A percentile compares a stretch with the other conserved stretches of the same genome.
Evolutionary conservation across 331 rosid species (phyloP).

Genomic region (Telfairia occidentalis): DNA sequence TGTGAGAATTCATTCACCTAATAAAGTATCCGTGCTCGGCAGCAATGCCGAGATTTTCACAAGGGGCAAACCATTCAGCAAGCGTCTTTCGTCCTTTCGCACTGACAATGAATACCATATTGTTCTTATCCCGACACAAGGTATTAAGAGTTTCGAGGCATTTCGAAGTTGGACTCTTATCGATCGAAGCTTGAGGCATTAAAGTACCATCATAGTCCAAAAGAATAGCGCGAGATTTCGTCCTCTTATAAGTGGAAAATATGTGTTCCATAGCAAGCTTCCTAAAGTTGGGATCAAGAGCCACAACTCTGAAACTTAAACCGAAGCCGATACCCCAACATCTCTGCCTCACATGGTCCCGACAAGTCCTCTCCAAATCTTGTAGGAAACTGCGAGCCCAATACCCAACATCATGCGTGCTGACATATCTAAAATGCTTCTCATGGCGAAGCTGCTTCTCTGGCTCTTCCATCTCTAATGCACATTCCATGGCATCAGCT

Average conservation of each 20-base stretch:
- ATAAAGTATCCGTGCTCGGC: slow-evolving; percentile 75
- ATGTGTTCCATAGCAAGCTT: slow-evolving; percentile 63
- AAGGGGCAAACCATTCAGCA: slow-evolving; percentile 53
- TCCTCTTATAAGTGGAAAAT: slow-evolving; percentile 48
- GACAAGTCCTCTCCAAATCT: slow-evolving; percentile 59
- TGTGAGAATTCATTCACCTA: slow-evolving; percentile 27
- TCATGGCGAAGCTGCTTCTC: slow-evolving; percentile 69
- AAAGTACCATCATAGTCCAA: slow-evolving; percentile 67
- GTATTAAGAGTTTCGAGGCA: slow-evolving; percentile 32
- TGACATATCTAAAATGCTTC: slow-evolving; percentile 65
- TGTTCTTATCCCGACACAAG: slow-evolving; percentile 46
- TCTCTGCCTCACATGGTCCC: slow-evolving; percentile 49
- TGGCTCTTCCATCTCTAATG: slow-evolving; percentile 44
- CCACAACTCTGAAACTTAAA: slow-evolving; percentile 65
- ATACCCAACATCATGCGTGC: slow-evolving; percentile 63
- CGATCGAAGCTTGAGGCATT: slow-evolving; percentile 59
- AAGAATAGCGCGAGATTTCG: slow-evolving; percentile 46
- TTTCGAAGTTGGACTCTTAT: slow-evolving; percentile 47
- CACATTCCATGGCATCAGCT: slow-evolving; percentile 68
- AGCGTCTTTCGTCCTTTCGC: slow-evolving; percentile 47
- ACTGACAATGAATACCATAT: slow-evolving; percentile 56
- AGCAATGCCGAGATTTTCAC: slow-evolving; percentile 53
- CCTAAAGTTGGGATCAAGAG: slow-evolving; percentile 58
- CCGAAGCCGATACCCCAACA: slow-evolving; percentile 80
- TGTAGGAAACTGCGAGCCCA: slow-evolving; percentile 74